Conservation (phyloP, 805 yeast species). For the Teunomyces kruisii region DNA sequence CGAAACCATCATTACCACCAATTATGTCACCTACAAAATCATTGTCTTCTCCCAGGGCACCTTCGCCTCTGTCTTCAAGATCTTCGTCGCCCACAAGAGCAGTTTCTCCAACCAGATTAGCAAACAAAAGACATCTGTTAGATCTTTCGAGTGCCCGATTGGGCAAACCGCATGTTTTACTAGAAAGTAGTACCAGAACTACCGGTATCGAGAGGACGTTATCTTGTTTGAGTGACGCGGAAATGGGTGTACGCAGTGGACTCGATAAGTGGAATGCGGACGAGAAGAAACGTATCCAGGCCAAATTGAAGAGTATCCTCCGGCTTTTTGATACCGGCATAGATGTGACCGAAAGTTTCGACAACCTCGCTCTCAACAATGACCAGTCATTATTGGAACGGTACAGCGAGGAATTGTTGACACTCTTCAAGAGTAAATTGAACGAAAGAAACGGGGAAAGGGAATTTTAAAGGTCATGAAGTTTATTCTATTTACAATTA, state of each 20-base stretch:
- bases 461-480: background rate
- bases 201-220: background rate
- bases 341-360: background rate
- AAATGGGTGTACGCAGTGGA: background rate
- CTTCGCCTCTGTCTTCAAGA: background rate
- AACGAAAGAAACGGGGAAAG: no score
- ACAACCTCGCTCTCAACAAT: background rate
- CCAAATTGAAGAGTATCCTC: slow-evolving; percentile 20
- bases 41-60: background rate
- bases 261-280: slow-evolving; percentile 3
- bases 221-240: background rate
- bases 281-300: slow-evolving; percentile 15
- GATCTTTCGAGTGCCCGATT: background rate
- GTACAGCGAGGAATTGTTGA: slow-evolving; percentile 38
- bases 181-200: background rate
- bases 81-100: slow-evolving; percentile 3
- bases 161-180: background rate
- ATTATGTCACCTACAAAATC: slow-evolving; percentile 5
- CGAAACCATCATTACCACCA: slow-evolving; percentile 11
- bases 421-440: slow-evolving; percentile 27
- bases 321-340: slow-evolving; percentile 13
- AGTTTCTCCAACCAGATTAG: slow-evolving; percentile 6
- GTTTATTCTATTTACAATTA: slow-evolving; percentile 8
- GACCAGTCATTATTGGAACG: slow-evolving; percentile 25
- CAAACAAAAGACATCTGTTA: slow-evolving; percentile 5